Conservation (phyloP, 345 rosid species). For the Eucalyptus guilfoylei region DNA sequence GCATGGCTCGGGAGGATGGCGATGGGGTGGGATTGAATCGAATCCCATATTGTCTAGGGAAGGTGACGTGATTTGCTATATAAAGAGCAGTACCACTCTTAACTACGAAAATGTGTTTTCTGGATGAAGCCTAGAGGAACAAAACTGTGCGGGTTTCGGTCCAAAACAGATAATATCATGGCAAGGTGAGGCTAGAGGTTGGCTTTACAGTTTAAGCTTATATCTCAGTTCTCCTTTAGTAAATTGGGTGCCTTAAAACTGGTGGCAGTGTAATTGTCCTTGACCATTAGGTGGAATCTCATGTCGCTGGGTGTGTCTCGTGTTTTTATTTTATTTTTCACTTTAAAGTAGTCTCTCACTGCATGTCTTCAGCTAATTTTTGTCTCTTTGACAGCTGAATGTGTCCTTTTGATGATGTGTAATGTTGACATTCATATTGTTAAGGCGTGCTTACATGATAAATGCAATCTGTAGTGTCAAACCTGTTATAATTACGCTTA, state of each 20-base stretch:
- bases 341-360: not conserved
- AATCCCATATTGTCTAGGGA: too few relatives aligned
- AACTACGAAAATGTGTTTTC: fast-evolving
- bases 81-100: too few relatives aligned
- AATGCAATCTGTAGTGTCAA: not conserved
- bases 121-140: too few relatives aligned
- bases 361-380: not conserved
- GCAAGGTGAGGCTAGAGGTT: too few relatives aligned
- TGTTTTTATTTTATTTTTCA: not conserved
- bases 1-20: too few relatives aligned
- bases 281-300: not conserved
- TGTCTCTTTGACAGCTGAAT: not conserved
- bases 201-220: not conserved
- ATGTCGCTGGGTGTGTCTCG: not conserved
- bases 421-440: not conserved
- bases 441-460: not conserved
- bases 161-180: too few relatives aligned
- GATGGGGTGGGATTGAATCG: too few relatives aligned
- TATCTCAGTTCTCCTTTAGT: not conserved
- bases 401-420: not conserved
- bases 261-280: not conserved
- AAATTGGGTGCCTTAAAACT: not conserved
- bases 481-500: not conserved
- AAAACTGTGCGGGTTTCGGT: fast-evolving
- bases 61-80: too few relatives aligned